Evolutionary conservation across 495 filamentous ascomycete genomes (phyloP).

Genomic region (Mycothermus thermophilus): DNA sequence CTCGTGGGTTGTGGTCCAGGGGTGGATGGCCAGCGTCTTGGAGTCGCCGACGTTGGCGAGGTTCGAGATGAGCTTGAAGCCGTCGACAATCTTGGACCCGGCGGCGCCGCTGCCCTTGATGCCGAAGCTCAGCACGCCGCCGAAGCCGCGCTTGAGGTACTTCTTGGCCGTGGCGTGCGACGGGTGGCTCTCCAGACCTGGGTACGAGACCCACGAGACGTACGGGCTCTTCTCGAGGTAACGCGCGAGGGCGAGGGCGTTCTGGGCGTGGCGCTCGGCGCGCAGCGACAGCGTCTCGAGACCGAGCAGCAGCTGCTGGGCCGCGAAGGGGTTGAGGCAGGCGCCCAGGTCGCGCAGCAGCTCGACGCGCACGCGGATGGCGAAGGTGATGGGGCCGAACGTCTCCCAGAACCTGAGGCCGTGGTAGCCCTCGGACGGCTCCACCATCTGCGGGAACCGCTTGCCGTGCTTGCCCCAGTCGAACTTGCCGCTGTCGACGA

Average conservation of each 20-base stretch:
- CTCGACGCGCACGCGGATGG: constrained; percentile 63
- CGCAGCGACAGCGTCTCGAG: constrained; percentile 82
- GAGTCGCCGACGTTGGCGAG: constrained; percentile 67
- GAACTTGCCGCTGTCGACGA: constrained; percentile 89
- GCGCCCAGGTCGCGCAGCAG: constrained; percentile 80
- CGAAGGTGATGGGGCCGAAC: constrained; percentile 73
- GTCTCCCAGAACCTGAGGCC: constrained; percentile 96
- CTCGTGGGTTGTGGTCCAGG: constrained; percentile 93
- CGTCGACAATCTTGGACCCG: constrained; percentile 79
- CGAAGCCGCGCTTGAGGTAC: constrained; percentile 78
- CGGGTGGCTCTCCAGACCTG: constrained; percentile 69
- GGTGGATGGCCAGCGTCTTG: constrained; percentile 93
- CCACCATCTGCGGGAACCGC: constrained; percentile 86
- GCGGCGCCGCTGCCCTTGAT: constrained; percentile 76
- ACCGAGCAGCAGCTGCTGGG: constrained; percentile 85
- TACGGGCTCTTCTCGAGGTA: constrained; percentile 76
- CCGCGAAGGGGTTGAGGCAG: constrained; percentile 79
- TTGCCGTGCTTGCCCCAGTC: constrained; percentile 84
- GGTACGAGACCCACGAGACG: constrained; percentile 91
- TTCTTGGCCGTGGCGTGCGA: constrained; percentile 75
- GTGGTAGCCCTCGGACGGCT: constrained; percentile 88
- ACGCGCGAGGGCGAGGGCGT: constrained; percentile 65
- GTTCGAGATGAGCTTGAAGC: constrained; percentile 89
- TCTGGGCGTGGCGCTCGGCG: constrained; percentile 75
- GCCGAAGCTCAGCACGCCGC: constrained; percentile 85